These are phyloP conservation scores for Termitomyces sp. DNA, from an alignment of 768 basidiomycete genomes.

Conservation along the genomic window DNA sequence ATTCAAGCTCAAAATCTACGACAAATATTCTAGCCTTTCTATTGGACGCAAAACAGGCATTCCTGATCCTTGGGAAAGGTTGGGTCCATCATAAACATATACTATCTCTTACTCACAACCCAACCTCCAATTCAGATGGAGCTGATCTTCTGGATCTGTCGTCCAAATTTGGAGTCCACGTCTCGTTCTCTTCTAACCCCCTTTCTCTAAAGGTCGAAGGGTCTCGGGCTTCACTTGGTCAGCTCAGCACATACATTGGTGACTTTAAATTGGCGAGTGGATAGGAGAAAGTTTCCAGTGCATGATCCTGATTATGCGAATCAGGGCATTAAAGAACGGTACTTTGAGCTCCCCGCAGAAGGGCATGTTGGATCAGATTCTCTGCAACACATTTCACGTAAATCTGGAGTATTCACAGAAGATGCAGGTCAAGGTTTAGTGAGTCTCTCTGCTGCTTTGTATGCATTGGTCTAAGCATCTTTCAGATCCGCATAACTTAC, in stretches of 20 bases:
- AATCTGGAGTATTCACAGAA: conserved; percentile 60
- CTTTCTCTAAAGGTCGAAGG: conserved; percentile 58
- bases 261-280: conserved; percentile 43
- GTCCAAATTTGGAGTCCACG: conserved; percentile 52
- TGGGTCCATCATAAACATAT: neutral
- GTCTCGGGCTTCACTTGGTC: conserved; percentile 42
- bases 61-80: conserved; percentile 73
- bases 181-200: conserved; percentile 52
- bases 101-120: neutral
- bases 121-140: conserved; percentile 43
- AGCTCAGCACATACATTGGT: conserved; percentile 39
- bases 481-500: conserved; percentile 53
- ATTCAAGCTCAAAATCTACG: neutral
- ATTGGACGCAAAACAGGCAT: conserved; percentile 54
- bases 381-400: conserved; percentile 62
- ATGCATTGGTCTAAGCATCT: neutral
- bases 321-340: conserved; percentile 34
- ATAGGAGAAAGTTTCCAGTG: neutral
- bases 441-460: conserved; percentile 1
- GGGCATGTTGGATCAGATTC: conserved; percentile 37
- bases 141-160: conserved; percentile 54
- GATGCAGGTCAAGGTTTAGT: conserved; percentile 45
- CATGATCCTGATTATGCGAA: conserved; percentile 2
- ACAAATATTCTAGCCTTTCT: conserved; percentile 38
- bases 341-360: conserved; percentile 37